Conservation (phyloP, 345 rosid genomes). For the Melaleuca quinquenervia region DNA sequence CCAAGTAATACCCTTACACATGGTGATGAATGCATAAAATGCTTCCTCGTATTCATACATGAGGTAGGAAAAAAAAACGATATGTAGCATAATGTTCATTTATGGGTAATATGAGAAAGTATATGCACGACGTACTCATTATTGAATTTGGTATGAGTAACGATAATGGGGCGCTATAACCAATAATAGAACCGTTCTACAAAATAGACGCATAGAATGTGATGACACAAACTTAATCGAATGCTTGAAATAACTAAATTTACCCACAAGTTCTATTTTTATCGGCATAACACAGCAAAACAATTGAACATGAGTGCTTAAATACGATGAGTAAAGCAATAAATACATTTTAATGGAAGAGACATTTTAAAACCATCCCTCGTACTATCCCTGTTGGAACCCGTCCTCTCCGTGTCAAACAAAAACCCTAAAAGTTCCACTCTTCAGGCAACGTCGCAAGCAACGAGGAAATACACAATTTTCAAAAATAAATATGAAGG, state of each 20-base stretch:
- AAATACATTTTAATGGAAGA: neutral
- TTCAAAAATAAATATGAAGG: neutral
- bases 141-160: neutral
- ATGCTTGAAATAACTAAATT: neutral
- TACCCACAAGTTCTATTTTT: neutral
- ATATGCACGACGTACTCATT: neutral
- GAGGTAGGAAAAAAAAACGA: neutral
- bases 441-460: neutral
- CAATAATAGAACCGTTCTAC: neutral
- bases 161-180: neutral
- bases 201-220: neutral
- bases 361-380: neutral
- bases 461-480: neutral
- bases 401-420: neutral
- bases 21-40: neutral
- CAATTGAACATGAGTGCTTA: neutral
- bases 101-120: neutral
- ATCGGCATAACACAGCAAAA: neutral
- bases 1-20: neutral
- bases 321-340: neutral
- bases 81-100: neutral
- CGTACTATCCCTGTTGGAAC: neutral
- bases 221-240: too few species aligned
- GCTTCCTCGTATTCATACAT: fast-evolving
- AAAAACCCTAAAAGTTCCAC: neutral